A percentile compares a stretch with the other conserved stretches of the same genome.
Evolutionary conservation across 2,329 filamentous ascomycete species (phyloP).

Genomic region (Xylariales sp.): DNA sequence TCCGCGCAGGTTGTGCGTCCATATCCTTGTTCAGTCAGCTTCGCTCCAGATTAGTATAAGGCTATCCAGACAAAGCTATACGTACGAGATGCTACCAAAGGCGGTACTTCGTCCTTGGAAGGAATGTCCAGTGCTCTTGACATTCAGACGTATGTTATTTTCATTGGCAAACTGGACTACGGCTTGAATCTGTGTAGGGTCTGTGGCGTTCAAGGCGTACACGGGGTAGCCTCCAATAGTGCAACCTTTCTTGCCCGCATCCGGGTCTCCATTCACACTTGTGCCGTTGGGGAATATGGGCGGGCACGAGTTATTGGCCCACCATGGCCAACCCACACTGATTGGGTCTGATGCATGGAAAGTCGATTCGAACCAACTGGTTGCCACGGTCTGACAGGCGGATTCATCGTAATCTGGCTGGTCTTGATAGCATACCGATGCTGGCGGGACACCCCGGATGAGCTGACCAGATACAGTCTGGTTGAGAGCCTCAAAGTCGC

Average conservation of each 20-base stretch:
- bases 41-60: no score
- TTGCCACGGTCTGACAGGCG: neutral
- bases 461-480: slow-evolving; percentile 23
- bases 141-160: slow-evolving; percentile 29
- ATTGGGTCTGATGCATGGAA: neutral
- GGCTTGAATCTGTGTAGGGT: slow-evolving; percentile 30
- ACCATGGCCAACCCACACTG: neutral
- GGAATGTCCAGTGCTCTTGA: slow-evolving; percentile 44
- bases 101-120: slow-evolving; percentile 33
- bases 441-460: slow-evolving; percentile 25
- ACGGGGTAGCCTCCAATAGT: slow-evolving; percentile 31
- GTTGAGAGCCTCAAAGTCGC: slow-evolving; percentile 25
- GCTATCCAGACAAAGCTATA: no score
- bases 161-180: slow-evolving; percentile 36
- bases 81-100: neutral
- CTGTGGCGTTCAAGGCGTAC: slow-evolving; percentile 33
- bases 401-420: slow-evolving; percentile 2
- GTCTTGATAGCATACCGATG: slow-evolving; percentile 26
- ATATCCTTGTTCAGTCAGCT: neutral
- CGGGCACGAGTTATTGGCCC: neutral
- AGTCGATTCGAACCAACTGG: neutral
- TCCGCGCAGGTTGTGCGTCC: neutral
- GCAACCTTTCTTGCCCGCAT: slow-evolving; percentile 15
- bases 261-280: neutral
- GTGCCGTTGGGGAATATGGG: neutral